phyloP scores from a whole-genome alignment of 768 basidiomycete species.

The Agaricus subrufescens region DNA sequence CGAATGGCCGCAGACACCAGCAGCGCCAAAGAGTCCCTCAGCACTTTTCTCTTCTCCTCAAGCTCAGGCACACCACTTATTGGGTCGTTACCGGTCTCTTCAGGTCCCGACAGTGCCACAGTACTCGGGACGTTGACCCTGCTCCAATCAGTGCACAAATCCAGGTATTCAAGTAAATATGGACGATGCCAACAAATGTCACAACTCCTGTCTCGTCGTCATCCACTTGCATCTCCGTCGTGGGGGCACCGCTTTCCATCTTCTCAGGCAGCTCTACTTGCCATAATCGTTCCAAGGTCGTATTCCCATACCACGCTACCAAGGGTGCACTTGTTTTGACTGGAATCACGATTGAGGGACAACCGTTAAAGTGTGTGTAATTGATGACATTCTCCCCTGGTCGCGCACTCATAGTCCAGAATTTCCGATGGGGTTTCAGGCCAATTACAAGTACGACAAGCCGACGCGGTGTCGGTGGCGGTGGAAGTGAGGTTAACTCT shows the following conservation, averaged over 20 bases:
- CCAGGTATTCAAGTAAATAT: conserved; percentile 55
- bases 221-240: conserved; percentile 3
- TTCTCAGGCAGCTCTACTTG: conserved; percentile 38
- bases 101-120: conserved; percentile 4
- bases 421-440: conserved; percentile 52
- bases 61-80: neutral
- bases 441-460: conserved; percentile 54
- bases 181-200: conserved; percentile 46
- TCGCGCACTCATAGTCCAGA: conserved; percentile 57
- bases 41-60: conserved; percentile 30
- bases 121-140: conserved; percentile 32
- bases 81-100: neutral
- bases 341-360: conserved; percentile 55
- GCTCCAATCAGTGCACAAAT: conserved; percentile 60
- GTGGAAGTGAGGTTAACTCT: conserved; percentile 32
- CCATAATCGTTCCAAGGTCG: conserved; percentile 58
- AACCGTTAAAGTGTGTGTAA: conserved; percentile 58
- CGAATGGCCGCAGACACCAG: conserved; percentile 52
- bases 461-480: conserved; percentile 44
- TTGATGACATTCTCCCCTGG: conserved; percentile 61
- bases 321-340: conserved; percentile 59
- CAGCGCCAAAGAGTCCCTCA: conserved; percentile 44
- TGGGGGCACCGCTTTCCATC: conserved; percentile 17
- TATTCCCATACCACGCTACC: conserved; percentile 55
- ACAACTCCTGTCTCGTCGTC: conserved; percentile 15